Evolutionary conservation across 2,329 filamentous ascomycete species (phyloP).

Genomic region (Calonectria ilicicola): DNA sequence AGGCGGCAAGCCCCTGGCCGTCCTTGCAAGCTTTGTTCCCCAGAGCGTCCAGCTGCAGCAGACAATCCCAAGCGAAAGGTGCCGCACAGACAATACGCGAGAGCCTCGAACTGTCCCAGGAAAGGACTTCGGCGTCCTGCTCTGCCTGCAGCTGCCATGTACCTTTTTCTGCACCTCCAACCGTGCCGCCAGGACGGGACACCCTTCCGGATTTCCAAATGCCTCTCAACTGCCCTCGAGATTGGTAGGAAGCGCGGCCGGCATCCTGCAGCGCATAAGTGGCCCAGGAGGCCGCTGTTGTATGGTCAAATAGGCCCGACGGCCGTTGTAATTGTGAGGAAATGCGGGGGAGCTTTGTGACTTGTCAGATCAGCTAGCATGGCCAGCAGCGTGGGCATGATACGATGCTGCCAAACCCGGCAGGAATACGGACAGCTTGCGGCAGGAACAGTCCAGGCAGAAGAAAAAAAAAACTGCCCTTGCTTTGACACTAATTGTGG

Average conservation of each 20-base stretch:
- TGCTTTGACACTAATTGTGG: constrained; percentile 23
- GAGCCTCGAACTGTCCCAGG: background rate
- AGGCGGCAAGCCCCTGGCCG: constrained; percentile 23
- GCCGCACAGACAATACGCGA: constrained; percentile 33
- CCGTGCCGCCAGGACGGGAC: background rate
- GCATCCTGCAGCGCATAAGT: constrained; percentile 28
- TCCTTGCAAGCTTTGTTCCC: constrained; percentile 29
- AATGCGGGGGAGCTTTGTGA: constrained; percentile 43
- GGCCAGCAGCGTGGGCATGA: constrained; percentile 33
- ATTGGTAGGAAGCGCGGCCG: constrained; percentile 22
- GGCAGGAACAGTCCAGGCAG: constrained; percentile 20
- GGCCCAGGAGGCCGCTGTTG: constrained; percentile 28
- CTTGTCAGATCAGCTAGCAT: constrained; percentile 39
- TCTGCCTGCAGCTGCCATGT: constrained; percentile 7
- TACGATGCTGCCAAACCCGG: constrained; percentile 34
- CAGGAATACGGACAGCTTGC: constrained; percentile 16
- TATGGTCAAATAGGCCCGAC: constrained; percentile 23
- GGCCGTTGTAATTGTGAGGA: constrained; percentile 20
- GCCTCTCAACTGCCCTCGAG: constrained; percentile 4
- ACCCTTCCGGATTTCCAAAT: constrained; percentile 24
- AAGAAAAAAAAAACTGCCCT: background rate
- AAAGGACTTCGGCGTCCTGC: constrained; percentile 17
- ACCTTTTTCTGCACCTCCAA: background rate
- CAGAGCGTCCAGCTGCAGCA: constrained; percentile 41
- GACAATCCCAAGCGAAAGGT: constrained; percentile 27